Evolutionary conservation across 768 basidiomycete species (phyloP).

Genomic region (Lactifluus rugatus): DNA sequence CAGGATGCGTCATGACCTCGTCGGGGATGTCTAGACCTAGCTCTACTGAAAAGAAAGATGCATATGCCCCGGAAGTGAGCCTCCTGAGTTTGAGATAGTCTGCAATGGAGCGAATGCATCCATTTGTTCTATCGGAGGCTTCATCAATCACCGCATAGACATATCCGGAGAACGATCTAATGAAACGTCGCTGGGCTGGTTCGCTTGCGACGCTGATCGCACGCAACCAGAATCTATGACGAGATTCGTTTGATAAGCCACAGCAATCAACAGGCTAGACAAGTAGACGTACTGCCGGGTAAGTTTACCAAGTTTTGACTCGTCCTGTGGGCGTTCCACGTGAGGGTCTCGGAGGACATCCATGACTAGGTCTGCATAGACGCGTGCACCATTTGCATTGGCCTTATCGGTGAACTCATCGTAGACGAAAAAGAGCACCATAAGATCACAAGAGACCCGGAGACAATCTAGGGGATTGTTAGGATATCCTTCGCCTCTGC

Average conservation of each 20-base stretch:
- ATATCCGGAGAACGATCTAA: conserved; percentile 30
- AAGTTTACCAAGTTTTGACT: conserved; percentile 33
- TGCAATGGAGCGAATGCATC: conserved; percentile 29
- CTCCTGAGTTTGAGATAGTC: conserved; percentile 34
- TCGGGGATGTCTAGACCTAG: conserved; percentile 33
- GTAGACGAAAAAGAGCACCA: conserved; percentile 41
- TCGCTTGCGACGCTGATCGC: conserved; percentile 22
- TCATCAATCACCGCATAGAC: conserved; percentile 33
- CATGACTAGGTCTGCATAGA: conserved; percentile 29
- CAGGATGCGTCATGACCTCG: conserved; percentile 32
- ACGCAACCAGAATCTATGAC: conserved; percentile 29
- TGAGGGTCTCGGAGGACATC: conserved; percentile 33
- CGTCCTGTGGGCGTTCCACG: conserved; percentile 29
- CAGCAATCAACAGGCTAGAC: background rate
- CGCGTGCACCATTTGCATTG: conserved; percentile 24
- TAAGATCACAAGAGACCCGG: conserved; percentile 38
- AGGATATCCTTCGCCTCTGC: background rate
- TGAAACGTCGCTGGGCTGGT: conserved; percentile 27
- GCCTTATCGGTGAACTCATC: conserved; percentile 43
- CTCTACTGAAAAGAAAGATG: conserved; percentile 31
- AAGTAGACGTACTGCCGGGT: conserved; percentile 30
- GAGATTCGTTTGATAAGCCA: background rate
- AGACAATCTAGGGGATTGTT: conserved; percentile 20
- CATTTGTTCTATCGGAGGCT: conserved; percentile 31
- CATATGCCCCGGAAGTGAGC: conserved; percentile 31